Percentiles rank a stretch among this genome's conserved stretches.
Conservation (phyloP, 805 yeast genomes). For the Sugiyamaella valdiviana region DNA sequence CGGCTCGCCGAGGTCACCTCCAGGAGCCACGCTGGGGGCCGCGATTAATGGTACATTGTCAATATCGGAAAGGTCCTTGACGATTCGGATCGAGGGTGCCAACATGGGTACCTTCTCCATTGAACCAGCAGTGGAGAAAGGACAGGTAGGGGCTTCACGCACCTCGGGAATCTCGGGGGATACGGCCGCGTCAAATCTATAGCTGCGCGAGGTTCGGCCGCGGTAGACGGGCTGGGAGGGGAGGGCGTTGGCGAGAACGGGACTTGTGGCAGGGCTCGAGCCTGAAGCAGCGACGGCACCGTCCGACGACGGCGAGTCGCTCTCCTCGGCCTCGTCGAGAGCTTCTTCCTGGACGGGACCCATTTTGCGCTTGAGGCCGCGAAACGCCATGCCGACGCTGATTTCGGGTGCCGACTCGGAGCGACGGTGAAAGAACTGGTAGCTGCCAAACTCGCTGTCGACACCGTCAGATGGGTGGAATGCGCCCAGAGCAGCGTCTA, state of each 20-base stretch:
- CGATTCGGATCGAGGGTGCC: not conserved
- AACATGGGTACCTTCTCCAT: too few species aligned
- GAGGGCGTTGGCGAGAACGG: not conserved
- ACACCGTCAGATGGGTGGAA: conserved; percentile 16
- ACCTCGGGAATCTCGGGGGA: not conserved
- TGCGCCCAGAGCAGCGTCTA: conserved; percentile 46
- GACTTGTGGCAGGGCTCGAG: not conserved
- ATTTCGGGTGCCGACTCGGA: conserved; percentile 48
- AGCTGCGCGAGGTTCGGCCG: not conserved
- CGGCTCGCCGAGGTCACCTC: conserved; percentile 24
- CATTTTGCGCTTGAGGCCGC: conserved; percentile 27
- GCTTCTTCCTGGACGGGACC: conserved; percentile 26
- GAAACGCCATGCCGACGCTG: conserved; percentile 12
- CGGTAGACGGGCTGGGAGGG: not conserved
- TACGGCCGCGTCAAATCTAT: not conserved
- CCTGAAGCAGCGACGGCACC: not conserved
- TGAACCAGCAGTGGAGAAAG: too few species aligned
- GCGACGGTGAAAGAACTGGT: conserved; percentile 38
- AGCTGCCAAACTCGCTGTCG: conserved; percentile 10
- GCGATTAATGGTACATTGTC: not conserved
- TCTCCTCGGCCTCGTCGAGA: conserved; percentile 9
- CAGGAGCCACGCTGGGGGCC: conserved; percentile 14
- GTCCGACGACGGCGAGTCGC: not conserved
- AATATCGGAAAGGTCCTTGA: not conserved
- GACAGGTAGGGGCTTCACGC: too few species aligned